Conservation (phyloP, 371 early-diverging fungal genomes). For the Encephalitozoon intestinalis region DNA sequence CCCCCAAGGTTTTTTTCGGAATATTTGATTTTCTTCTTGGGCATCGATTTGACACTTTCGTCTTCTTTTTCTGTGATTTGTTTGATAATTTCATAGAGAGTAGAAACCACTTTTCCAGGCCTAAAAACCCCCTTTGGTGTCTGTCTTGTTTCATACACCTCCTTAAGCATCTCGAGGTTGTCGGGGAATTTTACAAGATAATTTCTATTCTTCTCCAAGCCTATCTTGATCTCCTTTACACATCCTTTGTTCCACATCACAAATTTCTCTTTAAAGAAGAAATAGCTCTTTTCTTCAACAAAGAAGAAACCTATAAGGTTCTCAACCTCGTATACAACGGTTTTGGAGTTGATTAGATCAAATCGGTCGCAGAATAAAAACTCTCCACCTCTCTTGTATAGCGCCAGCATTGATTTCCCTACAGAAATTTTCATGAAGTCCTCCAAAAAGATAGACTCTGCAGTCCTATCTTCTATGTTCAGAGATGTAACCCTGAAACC, state of each 20-base stretch:
- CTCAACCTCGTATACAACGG: neutral
- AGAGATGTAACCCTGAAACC: neutral
- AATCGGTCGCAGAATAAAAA: constrained; percentile 2
- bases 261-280: neutral
- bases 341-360: neutral
- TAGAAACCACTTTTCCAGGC: neutral
- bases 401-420: neutral
- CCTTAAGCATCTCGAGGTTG: neutral
- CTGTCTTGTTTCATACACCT: neutral
- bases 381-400: neutral
- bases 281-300: neutral
- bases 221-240: neutral
- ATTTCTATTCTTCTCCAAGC: neutral
- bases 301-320: neutral
- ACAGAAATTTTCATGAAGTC: neutral
- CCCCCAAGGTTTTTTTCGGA: neutral
- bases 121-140: neutral
- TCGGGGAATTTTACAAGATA: neutral
- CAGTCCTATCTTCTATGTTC: neutral
- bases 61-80: neutral
- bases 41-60: neutral
- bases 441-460: neutral
- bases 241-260: neutral
- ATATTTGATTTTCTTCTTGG: neutral
- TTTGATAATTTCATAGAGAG: neutral